A percentile compares a stretch with the other conserved stretches of the same genome.
Evolutionary conservation across 139 green algal genomes (phyloP).

Genomic region (Spirogloea muscicola): DNA sequence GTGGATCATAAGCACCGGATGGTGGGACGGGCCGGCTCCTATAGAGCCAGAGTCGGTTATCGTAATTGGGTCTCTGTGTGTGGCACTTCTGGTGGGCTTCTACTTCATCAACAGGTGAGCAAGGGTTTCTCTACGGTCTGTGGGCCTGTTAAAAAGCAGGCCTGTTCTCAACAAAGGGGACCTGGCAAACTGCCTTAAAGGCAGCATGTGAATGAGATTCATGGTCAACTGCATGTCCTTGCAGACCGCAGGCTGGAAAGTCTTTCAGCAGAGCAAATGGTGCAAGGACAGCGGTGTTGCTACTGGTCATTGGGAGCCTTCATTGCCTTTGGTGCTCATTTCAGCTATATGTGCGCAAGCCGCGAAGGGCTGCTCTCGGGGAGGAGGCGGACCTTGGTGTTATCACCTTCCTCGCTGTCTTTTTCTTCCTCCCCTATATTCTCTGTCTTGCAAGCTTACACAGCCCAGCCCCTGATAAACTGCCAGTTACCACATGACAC

Average conservation of each 20-base stretch:
- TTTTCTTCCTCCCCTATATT: slow-evolving; percentile 26
- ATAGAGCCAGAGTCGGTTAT: slow-evolving; percentile 7
- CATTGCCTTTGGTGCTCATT: slow-evolving; percentile 32
- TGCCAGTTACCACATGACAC: no score
- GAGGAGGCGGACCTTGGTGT: slow-evolving; percentile 34
- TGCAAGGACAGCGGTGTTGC: neutral
- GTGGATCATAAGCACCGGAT: slow-evolving; percentile 35
- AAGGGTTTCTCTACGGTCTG: no score
- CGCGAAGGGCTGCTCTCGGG: slow-evolving; percentile 16
- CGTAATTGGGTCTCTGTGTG: slow-evolving; percentile 14
- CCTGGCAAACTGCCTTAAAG: no score
- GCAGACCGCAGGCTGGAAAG: neutral
- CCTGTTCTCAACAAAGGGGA: no score
- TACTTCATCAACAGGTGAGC: slow-evolving; percentile 29
- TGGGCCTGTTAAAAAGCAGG: no score
- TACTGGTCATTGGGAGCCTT: neutral
- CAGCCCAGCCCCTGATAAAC: no score
- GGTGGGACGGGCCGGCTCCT: slow-evolving; percentile 1
- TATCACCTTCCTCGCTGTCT: slow-evolving; percentile 20
- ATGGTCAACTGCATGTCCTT: no score
- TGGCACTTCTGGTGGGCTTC: slow-evolving; percentile 18
- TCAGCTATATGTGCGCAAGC: no score
- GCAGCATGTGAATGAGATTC: no score
- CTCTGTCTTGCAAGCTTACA: no score
- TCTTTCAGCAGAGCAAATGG: neutral